phyloP scores from a whole-genome alignment of 768 basidiomycete species.

The Suillus brevipes region DNA sequence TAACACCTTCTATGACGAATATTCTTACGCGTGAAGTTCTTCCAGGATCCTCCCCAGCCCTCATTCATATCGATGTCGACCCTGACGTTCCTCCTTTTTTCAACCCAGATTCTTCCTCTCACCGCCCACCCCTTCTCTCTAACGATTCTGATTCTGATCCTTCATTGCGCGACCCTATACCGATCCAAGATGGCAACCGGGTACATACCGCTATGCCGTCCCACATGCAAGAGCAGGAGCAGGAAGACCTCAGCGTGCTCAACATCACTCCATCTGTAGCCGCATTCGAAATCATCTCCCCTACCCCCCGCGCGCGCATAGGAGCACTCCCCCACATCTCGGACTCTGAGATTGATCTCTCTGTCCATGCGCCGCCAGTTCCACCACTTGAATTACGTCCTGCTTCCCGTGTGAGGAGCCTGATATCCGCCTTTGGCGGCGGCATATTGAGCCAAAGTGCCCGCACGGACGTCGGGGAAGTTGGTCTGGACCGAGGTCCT shows the following conservation, averaged over 20 bases:
- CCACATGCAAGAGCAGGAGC: not conserved
- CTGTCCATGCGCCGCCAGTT: slow-evolving; percentile 19
- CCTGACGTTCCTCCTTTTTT: not conserved
- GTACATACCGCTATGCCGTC: slow-evolving; percentile 15
- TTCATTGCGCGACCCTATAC: slow-evolving; percentile 20
- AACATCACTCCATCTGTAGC: slow-evolving; percentile 16
- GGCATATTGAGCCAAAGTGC: not conserved
- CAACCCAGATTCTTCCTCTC: not conserved
- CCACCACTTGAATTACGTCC: slow-evolving; percentile 29
- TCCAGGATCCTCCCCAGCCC: slow-evolving; percentile 25
- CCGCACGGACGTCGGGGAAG: slow-evolving; percentile 18
- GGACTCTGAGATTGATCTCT: slow-evolving; percentile 16
- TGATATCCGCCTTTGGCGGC: too few species aligned
- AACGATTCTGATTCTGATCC: slow-evolving; percentile 6
- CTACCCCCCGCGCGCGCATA: slow-evolving; percentile 10
- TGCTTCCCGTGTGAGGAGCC: slow-evolving; percentile 24
- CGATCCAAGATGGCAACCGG: slow-evolving; percentile 29
- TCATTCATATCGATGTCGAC: slow-evolving; percentile 23
- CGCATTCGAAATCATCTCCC: slow-evolving; percentile 1
- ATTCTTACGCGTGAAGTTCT: slow-evolving; percentile 13
- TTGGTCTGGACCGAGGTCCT: slow-evolving; percentile 21
- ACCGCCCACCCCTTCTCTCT: not conserved
- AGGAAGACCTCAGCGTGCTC: not conserved
- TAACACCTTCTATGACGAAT: slow-evolving; percentile 16
- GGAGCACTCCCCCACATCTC: slow-evolving; percentile 19